These are phyloP conservation scores for Colletotrichum spaethianum DNA, from an alignment of 2,329 filamentous ascomycete species.

Conservation along the genomic window DNA sequence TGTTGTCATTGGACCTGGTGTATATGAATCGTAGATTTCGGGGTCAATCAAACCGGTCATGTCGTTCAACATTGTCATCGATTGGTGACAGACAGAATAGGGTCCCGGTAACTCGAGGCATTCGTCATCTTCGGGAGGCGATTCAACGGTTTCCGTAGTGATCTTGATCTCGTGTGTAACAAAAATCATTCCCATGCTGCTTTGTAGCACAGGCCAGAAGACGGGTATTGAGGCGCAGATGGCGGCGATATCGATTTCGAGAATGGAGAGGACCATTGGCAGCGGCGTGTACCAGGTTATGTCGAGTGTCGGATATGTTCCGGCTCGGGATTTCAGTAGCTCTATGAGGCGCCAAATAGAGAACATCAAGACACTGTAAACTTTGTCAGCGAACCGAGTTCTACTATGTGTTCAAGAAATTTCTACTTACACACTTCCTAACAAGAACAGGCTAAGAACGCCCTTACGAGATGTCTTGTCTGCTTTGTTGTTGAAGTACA, in stretches of 20 bases:
- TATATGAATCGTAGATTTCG: background rate
- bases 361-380: constrained; percentile 24
- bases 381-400: background rate
- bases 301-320: constrained; percentile 52
- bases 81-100: constrained; percentile 7
- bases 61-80: background rate
- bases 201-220: constrained; percentile 45
- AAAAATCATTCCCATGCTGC: constrained; percentile 50
- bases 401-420: background rate
- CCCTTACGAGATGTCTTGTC: constrained; percentile 49
- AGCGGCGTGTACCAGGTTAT: constrained; percentile 53
- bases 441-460: constrained; percentile 48
- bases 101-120: constrained; percentile 13
- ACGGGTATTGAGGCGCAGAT: constrained; percentile 38
- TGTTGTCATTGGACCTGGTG: background rate
- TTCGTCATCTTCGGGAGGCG: constrained; percentile 24
- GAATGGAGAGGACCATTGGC: constrained; percentile 49
- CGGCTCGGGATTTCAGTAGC: constrained; percentile 49
- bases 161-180: constrained; percentile 53
- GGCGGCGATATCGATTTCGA: constrained; percentile 50
- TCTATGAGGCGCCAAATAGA: constrained; percentile 51
- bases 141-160: constrained; percentile 19
- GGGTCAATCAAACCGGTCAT: background rate
- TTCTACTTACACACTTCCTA: constrained; percentile 50
- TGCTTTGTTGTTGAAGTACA: constrained; percentile 47